Conservation (phyloP, 805 yeast genomes). For the Cyberlindnera americana region DNA sequence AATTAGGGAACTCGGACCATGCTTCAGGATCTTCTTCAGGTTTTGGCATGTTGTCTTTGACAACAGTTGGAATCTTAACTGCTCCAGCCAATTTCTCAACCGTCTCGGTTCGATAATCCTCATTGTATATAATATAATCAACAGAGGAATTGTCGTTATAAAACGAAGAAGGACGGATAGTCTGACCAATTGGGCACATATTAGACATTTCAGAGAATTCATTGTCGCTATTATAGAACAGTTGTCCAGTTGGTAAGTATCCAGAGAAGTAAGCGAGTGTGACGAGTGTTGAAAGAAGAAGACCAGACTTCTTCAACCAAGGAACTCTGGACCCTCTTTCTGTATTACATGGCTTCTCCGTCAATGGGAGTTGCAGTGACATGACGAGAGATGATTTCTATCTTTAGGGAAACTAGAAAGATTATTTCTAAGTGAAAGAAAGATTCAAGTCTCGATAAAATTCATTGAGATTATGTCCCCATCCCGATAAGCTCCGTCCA, state of each 20-base stretch:
- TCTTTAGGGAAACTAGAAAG: neutral
- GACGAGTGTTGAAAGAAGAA: neutral
- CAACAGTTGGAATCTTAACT: conserved; percentile 45
- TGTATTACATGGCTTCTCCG: conserved; percentile 1
- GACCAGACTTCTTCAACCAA: conserved; percentile 1
- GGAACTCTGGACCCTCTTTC: neutral
- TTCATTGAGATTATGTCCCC: too few species aligned
- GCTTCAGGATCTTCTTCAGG: conserved; percentile 34
- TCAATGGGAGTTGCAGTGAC: neutral
- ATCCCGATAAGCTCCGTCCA: too few species aligned
- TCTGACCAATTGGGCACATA: conserved; percentile 15
- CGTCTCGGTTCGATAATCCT: conserved; percentile 33
- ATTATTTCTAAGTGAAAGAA: neutral
- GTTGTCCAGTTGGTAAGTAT: neutral
- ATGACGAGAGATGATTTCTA: neutral
- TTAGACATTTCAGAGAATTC: neutral
- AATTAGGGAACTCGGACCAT: conserved; percentile 24
- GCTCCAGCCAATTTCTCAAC: conserved; percentile 45
- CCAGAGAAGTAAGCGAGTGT: neutral
- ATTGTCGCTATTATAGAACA: neutral
- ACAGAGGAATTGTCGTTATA: conserved; percentile 26
- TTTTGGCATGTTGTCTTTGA: conserved; percentile 11
- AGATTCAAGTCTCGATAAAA: too few species aligned
- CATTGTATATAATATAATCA: conserved; percentile 33
- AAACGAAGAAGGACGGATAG: conserved; percentile 14